A percentile compares a stretch with the other conserved stretches of the same genome.
Conservation (phyloP, 441 rosid genomes). For the Corymbia calophylla region DNA sequence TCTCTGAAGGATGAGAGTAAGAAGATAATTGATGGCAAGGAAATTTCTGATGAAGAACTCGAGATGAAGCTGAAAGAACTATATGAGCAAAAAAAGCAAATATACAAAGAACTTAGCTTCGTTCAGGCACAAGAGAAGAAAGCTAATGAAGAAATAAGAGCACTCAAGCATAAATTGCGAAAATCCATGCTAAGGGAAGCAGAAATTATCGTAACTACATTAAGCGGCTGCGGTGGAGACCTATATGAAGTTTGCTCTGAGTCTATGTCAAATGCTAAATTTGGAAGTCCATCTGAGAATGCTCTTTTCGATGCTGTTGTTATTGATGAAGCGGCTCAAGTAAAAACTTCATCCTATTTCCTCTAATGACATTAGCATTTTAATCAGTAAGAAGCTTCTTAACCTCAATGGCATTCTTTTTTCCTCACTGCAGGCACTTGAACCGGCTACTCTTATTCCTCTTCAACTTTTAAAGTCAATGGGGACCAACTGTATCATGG, state of each 20-base stretch:
- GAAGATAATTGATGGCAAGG: constrained; percentile 43
- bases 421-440: constrained; percentile 69
- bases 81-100: constrained; percentile 83
- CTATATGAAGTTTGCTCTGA: constrained; percentile 92
- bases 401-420: constrained; percentile 10
- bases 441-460: constrained; percentile 98
- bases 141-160: constrained; percentile 62
- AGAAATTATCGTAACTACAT: constrained; percentile 88
- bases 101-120: constrained; percentile 80
- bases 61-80: constrained; percentile 60
- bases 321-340: constrained; percentile 99
- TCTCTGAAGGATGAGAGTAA: constrained; percentile 37
- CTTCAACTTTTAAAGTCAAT: constrained; percentile 87
- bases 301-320: constrained; percentile 92
- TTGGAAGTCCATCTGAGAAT: constrained; percentile 71
- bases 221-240: constrained; percentile 99
- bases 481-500: constrained; percentile 93
- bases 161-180: constrained; percentile 68
- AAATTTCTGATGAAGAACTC: constrained; percentile 66
- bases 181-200: constrained; percentile 86
- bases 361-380: background rate
- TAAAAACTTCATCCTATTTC: constrained; percentile 18
- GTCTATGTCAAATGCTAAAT: constrained; percentile 60
- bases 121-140: constrained; percentile 84
- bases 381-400: constrained; percentile 1